Conservation (phyloP, 345 rosid genomes). For the Arabidopsis suecica region DNA sequence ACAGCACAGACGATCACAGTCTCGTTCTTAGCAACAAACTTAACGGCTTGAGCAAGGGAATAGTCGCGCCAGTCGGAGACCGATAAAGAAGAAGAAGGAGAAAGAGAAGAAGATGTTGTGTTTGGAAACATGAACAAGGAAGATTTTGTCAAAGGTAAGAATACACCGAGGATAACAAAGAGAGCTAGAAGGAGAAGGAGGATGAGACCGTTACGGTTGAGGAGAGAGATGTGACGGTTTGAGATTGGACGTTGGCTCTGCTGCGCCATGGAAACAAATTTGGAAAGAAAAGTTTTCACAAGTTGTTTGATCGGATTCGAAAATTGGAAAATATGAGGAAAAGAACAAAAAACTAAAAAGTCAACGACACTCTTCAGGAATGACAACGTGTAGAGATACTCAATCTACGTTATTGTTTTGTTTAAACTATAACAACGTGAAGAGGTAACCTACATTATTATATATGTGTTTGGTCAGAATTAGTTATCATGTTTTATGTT, state of each 20-base stretch:
- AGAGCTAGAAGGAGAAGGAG: conserved; percentile 12
- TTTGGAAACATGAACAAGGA: conserved; percentile 49
- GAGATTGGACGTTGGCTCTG: background rate
- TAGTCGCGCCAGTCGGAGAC: conserved; percentile 65
- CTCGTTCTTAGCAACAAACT: conserved; percentile 17
- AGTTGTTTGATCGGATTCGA: background rate
- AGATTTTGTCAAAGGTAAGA: conserved; percentile 45
- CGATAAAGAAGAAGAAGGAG: background rate
- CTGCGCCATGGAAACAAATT: background rate
- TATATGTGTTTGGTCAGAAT: background rate
- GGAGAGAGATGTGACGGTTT: conserved; percentile 17
- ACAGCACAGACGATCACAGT: conserved; percentile 29
- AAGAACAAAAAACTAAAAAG: background rate
- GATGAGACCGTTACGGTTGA: conserved; percentile 20
- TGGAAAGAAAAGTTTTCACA: background rate
- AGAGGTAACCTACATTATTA: conserved; percentile 5
- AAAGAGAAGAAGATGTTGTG: conserved; percentile 34
- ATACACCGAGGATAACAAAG: conserved; percentile 21
- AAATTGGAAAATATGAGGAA: background rate
- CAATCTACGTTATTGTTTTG: background rate
- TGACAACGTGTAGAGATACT: background rate
- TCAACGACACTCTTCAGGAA: background rate
- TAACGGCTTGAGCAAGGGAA: conserved; percentile 42
- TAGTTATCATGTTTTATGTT: background rate
- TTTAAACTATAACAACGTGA: background rate